Evolutionary conservation across 805 yeast genomes (phyloP), one percentile per base, ranked within the genome.

Genomic region (Wickerhamomyces chambardii): DNA sequence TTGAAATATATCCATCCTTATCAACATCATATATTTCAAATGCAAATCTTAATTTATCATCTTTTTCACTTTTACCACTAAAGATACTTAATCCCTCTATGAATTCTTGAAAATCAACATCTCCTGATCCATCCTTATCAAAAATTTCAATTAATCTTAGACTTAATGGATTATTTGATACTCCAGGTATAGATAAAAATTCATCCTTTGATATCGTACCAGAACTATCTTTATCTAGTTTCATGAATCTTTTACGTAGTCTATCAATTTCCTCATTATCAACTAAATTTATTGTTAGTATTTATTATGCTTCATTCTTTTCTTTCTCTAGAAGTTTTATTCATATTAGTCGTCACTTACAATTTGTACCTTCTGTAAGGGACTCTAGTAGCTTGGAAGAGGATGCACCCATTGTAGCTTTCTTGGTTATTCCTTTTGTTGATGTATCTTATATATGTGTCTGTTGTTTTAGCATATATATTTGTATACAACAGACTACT

Each of bases 11-110:
- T 0, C 98, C 98, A 55, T 92, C 99, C 37, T 86, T 70, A 58
- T 92, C 99, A 43, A 92, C 86, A 54, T 92, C 99, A 53, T 92
- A 92, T 15, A 92, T 86, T 50, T 79, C 84, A 61, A 92, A 92
- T 10, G 96, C 92, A 64, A 94, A 92, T 51, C 67, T 68, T 39
- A 90, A 68, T 58, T 87, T 90, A 45, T 86, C 97, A 36, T 77
- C 80, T 33, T 76, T 75, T 17, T 78, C 72, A 1, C 95, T 84
- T 49, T 84, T 79, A 4, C 89, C 81, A 35, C 95, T 83, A 52
- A 92, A 92, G 3, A 89, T 87, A 3, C 95, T 82, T 31, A 86
- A 64, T 2, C 90, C 94, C 5, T 80, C 66, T 32, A 94, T 83
- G 58, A 92, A 92, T 59, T 92, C 99, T 53, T 86, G 89, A 59